Base-by-base conservation (phyloP, 75 land plant species). In the Larix kaempferi region DNA sequence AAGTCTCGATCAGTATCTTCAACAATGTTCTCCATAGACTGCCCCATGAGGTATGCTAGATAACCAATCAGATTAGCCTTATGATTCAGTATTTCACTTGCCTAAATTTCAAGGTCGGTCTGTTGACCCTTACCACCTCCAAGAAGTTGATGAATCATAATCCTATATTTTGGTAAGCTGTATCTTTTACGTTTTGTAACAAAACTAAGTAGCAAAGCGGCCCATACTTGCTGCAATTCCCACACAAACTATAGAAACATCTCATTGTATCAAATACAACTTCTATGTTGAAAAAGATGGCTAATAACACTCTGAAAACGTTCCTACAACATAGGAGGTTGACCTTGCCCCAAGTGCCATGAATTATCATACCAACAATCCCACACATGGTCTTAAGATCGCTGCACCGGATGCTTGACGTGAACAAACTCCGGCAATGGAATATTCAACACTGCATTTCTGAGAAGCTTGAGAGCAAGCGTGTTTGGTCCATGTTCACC, bases 111-210 rank as follows among this genome's bases (percentile, higher is more conserved):
- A 73, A 94, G 84, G 58, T 97, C 99, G 13, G 92, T 88, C 77
- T 91, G 95, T 33, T 84, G 87, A 55, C 99, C 99, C 80, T 94
- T 95, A 69, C 91, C 95, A 66, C 95, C 98, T 85, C 98, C 98
- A 77, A 94, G 90, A 74, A 98, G 98, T 78, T 97, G 99, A 85
- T 97, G 99, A 76, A 97, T 94, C 99, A 97, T 97, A 57, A 94
- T 94, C 78, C 99, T 89, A 5, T 98, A 92, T 78, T 97, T 97
- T 52, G 99, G 94, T 37, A 94, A 71, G 75, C 99, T 97, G 75
- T 87, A 97, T 59, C 93, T 80, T 79, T 97, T 94, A 97, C 99
- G 98, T 80, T 95, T 97, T 33, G 99, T 95, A 59, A 98, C 99
- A 62, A 87, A 82, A 69, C 94, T 88, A 16, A 97, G 88, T 55